Conservation (phyloP, 2,329 filamentous ascomycete genomes). For the Coniochaeta ligniaria region DNA sequence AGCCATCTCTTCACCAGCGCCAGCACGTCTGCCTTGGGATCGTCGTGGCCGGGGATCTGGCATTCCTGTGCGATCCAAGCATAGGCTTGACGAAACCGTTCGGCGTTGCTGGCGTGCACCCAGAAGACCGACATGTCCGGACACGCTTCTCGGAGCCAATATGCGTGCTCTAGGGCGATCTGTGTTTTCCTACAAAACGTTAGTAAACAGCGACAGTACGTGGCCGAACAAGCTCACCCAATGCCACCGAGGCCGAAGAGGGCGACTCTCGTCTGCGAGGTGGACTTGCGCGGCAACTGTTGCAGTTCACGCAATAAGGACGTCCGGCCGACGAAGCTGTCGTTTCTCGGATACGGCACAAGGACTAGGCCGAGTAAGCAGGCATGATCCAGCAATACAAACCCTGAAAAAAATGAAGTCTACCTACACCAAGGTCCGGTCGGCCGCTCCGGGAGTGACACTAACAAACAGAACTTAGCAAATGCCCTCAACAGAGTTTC, state of each 20-base stretch:
- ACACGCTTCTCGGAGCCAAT: slow-evolving; percentile 11
- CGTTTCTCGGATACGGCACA: slow-evolving; percentile 9
- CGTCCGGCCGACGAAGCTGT: slow-evolving; percentile 8
- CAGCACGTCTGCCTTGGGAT: slow-evolving; percentile 14
- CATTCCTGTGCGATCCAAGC: slow-evolving; percentile 17
- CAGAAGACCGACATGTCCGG: slow-evolving; percentile 22
- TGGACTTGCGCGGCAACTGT: not conserved
- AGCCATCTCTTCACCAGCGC: slow-evolving; percentile 20
- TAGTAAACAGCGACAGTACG: not conserved
- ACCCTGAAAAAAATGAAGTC: no score
- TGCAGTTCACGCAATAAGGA: slow-evolving; percentile 5
- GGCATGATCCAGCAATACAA: no score
- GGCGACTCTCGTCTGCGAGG: slow-evolving; percentile 4
- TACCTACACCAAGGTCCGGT: no score
- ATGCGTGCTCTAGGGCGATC: slow-evolving; percentile 21
- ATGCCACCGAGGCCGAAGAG: slow-evolving; percentile 18
- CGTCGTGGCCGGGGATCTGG: slow-evolving; percentile 12
- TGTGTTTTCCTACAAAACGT: slow-evolving; percentile 21
- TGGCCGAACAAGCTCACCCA: slow-evolving; percentile 9
- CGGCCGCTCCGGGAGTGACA: no score
- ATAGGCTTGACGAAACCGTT: slow-evolving; percentile 20
- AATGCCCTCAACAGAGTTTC: no score
- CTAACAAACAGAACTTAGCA: no score
- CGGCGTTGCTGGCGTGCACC: slow-evolving; percentile 22
- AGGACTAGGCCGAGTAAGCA: slow-evolving; percentile 4